Evolutionary conservation across 1,284 basidiomycete genomes (phyloP), one percentile per base, ranked within the genome.

Genomic region (Irpex rosettiformis): DNA sequence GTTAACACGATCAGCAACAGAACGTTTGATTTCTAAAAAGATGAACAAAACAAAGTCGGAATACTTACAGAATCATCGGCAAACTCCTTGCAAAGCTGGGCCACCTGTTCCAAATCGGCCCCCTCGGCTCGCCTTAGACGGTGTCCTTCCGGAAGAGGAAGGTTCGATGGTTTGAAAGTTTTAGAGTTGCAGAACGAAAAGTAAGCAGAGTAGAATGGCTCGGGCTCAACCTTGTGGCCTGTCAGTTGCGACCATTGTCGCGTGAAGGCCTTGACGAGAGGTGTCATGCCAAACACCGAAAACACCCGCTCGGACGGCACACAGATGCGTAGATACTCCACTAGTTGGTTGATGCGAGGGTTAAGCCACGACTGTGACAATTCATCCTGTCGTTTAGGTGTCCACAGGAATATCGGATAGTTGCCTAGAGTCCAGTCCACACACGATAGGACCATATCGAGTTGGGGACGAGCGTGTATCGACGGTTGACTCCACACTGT

Each of bases 331-430:
- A 83, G 68, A 60, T 71, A 69, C 22, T 73, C 68, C 3, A 71
- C 69, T 16, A 82, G 67, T 40, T 71, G 66, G 37, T 61, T 61
- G 25, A 80, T 63, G 13, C 77, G 73, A 48, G 70, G 71, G 4
- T 51, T 49, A 22, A 79, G 60, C 76, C 75, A 77, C 24, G 70
- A 64, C n/a, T 69, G 37, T 3, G 71, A 69, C 28, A 70, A 58
- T 3, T 69, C 57, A 48, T 66, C 65, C 10, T 65, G 63, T 52
- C 58, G 66, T 47, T 69, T 68, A 13, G 77, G 69, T 7, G 78
- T 73, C 79, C 80, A 83, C 25, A 84, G 63, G 67, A 84, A 84
- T 58, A 83, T 74, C 27, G 82, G 82, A 59, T 81, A 76, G 40
- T 79, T 71, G 56, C 81, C 78, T 42, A 77, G 64, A 11, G 71